Conservation (phyloP, 2,329 filamentous ascomycete genomes). For the Stagonosporopsis cucurbitacearum region DNA sequence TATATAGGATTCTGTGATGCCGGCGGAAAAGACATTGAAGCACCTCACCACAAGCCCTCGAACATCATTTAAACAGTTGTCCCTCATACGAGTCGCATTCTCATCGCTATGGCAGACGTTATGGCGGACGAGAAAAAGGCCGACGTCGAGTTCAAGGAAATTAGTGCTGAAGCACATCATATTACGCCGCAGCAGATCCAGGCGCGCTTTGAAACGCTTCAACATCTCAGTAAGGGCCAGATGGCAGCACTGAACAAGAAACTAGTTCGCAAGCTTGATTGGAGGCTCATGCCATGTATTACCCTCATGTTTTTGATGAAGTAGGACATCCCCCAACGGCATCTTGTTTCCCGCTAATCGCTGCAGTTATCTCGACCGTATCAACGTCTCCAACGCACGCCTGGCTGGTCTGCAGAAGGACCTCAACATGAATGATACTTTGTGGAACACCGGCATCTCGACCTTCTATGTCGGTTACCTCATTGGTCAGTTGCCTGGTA, state of each 20-base stretch:
- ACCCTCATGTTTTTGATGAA: conserved; percentile 45
- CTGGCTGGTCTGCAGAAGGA: conserved; percentile 50
- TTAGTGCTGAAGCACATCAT: conserved; percentile 13
- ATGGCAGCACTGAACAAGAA: conserved; percentile 38
- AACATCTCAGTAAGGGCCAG: conserved; percentile 31
- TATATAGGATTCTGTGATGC: conserved; percentile 12
- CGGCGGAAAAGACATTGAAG: not conserved
- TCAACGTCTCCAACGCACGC: conserved; percentile 51
- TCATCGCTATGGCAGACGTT: conserved; percentile 20
- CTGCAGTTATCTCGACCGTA: conserved; percentile 51
- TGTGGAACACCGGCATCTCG: conserved; percentile 53
- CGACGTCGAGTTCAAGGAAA: conserved; percentile 27
- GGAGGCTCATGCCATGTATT: conserved; percentile 38
- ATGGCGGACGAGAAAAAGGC: conserved; percentile 21
- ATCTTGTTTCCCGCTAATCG: not conserved
- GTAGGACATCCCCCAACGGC: conserved; percentile 8
- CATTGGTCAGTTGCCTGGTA: conserved; percentile 56
- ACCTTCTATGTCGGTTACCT: conserved; percentile 57
- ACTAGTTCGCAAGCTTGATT: conserved; percentile 29
- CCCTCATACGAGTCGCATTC: not conserved
- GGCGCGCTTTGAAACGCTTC: conserved; percentile 34
- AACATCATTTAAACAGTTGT: not conserved
- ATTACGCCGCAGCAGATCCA: conserved; percentile 39
- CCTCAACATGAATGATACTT: conserved; percentile 35
- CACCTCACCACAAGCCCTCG: not conserved